Evolutionary conservation across 2,329 filamentous ascomycete genomes (phyloP).

Genomic region (Dactylonectria estremocensis): DNA sequence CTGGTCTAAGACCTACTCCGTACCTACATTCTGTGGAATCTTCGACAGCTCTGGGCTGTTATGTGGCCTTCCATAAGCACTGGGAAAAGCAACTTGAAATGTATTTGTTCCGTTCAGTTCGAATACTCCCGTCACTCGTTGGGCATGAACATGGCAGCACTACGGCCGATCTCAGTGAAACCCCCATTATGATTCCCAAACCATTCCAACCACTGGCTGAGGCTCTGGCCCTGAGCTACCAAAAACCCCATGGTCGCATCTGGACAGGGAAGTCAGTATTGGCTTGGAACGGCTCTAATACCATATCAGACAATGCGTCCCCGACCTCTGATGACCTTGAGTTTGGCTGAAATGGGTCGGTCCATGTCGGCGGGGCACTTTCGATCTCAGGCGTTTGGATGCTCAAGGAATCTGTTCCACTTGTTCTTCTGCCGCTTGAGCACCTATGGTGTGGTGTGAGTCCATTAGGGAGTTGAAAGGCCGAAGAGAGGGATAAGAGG

Average conservation of each 20-base stretch:
- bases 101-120: neutral
- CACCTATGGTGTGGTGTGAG: too few species aligned
- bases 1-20: too few species aligned
- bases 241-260: slow-evolving; percentile 13
- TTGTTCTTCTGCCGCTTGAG: too few species aligned
- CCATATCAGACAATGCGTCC: slow-evolving; percentile 44
- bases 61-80: neutral
- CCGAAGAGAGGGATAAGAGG: too few species aligned
- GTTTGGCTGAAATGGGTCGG: slow-evolving; percentile 41
- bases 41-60: neutral
- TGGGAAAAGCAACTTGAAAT: neutral
- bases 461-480: too few species aligned
- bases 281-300: slow-evolving; percentile 34
- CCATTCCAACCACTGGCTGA: slow-evolving; percentile 12
- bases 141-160: neutral
- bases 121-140: neutral
- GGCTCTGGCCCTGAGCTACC: slow-evolving; percentile 4
- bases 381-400: too few species aligned
- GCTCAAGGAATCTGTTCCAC: too few species aligned
- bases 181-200: slow-evolving; percentile 41
- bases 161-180: slow-evolving; percentile 26
- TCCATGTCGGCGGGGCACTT: too few species aligned
- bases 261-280: slow-evolving; percentile 1
- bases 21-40: too few species aligned
- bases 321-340: slow-evolving; percentile 37